These are phyloP conservation scores for Beta vulgaris DNA, from an alignment of 148 eudicot genomes.

Conservation along the genomic window DNA sequence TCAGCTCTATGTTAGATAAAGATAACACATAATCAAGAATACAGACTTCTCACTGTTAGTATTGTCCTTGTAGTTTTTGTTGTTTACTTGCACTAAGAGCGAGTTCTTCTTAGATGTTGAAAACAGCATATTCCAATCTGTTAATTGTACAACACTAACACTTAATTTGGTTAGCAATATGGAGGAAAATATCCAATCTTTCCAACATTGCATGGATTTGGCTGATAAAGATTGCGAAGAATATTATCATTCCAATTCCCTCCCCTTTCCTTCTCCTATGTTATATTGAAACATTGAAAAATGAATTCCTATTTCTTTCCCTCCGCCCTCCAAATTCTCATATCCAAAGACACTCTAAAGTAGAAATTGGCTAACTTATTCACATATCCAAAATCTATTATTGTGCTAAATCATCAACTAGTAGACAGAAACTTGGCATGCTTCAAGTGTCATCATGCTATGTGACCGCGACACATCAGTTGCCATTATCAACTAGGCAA, in stretches of 20 bases:
- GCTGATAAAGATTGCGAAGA: too few relatives aligned
- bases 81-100: neutral
- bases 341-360: too few relatives aligned
- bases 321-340: too few relatives aligned
- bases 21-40: neutral
- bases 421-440: conserved; percentile 8
- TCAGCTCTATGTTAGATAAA: neutral
- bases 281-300: too few relatives aligned
- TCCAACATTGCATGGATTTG: too few relatives aligned
- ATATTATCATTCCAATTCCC: too few relatives aligned
- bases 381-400: too few relatives aligned
- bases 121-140: neutral
- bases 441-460: neutral
- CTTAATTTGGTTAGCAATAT: too few relatives aligned
- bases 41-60: neutral
- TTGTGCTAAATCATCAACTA: neutral
- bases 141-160: neutral
- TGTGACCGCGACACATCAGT: conserved; percentile 4
- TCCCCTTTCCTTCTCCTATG: too few relatives aligned
- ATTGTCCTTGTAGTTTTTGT: neutral
- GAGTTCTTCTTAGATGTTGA: neutral
- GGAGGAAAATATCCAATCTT: too few relatives aligned
- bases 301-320: too few relatives aligned
- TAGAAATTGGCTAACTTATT: neutral
- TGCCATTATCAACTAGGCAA: neutral